phyloP scores from a whole-genome alignment of 768 basidiomycete species.

The Dendrothele bispora region DNA sequence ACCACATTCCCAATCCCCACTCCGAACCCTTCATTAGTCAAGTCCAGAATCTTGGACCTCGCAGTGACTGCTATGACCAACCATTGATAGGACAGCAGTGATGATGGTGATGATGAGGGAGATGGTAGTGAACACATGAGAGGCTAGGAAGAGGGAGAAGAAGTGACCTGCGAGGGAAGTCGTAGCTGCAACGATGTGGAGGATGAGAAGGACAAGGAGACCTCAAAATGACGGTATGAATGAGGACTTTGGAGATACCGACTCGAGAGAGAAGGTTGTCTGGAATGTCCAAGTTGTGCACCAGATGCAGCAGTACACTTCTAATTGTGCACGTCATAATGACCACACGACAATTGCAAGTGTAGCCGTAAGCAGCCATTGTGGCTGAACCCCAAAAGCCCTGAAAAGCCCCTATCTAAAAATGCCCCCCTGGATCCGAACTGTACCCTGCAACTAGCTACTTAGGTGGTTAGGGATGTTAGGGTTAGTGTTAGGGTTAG shows the following conservation, averaged over 20 bases:
- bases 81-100: slow-evolving; percentile 50
- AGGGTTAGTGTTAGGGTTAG: too few species aligned
- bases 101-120: slow-evolving; percentile 57
- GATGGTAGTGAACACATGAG: slow-evolving; percentile 53
- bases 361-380: too few species aligned
- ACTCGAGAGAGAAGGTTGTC: slow-evolving; percentile 36
- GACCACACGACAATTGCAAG: too few species aligned
- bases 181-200: slow-evolving; percentile 66
- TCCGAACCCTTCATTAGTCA: slow-evolving; percentile 39
- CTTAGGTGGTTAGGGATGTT: too few species aligned
- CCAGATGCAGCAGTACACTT: too few species aligned
- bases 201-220: slow-evolving; percentile 55
- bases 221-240: slow-evolving; percentile 48
- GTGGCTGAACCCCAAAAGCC: too few species aligned
- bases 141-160: slow-evolving; percentile 57
- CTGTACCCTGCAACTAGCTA: too few species aligned
- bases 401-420: too few species aligned
- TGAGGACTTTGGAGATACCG: slow-evolving; percentile 42
- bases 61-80: slow-evolving; percentile 59
- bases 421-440: too few species aligned
- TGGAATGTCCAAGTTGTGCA: too few species aligned
- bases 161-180: slow-evolving; percentile 54
- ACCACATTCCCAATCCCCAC: slow-evolving; percentile 63
- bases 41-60: slow-evolving; percentile 36
- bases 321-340: too few species aligned